These are phyloP conservation scores for Cucumis cinereus DNA, from an alignment of 306 rosid species.

Conservation along the genomic window DNA sequence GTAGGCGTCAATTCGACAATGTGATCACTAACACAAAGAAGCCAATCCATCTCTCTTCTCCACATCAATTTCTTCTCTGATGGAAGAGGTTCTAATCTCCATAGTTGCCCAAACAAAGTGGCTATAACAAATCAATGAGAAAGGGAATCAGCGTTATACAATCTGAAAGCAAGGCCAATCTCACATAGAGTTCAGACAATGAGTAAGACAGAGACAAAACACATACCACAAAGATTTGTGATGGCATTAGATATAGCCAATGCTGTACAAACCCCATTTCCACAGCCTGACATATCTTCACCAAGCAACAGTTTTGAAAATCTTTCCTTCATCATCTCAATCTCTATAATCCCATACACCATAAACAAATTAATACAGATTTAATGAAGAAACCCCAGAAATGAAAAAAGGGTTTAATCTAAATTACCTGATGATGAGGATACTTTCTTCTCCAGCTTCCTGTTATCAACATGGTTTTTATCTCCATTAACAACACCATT, in stretches of 20 bases:
- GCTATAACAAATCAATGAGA: slow-evolving; percentile 4
- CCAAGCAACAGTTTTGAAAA: slow-evolving; percentile 17
- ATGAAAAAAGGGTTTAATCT: neutral
- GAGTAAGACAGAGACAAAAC: neutral
- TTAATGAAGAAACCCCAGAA: neutral
- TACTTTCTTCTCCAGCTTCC: slow-evolving; percentile 39
- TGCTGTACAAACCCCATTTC: slow-evolving; percentile 16
- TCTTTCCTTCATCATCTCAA: slow-evolving; percentile 18
- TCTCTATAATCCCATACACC: slow-evolving; percentile 1
- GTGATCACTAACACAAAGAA: slow-evolving; percentile 16
- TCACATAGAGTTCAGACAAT: neutral
- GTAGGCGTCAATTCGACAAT: slow-evolving; percentile 14
- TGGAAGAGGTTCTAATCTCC: slow-evolving; percentile 16
- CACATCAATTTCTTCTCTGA: slow-evolving; percentile 12
- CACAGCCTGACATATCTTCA: slow-evolving; percentile 19
- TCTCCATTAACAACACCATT: slow-evolving; percentile 20
- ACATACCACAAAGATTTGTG: slow-evolving; percentile 15
- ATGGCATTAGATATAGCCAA: slow-evolving; percentile 19
- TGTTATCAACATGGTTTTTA: slow-evolving; percentile 24
- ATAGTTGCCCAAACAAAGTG: slow-evolving; percentile 16
- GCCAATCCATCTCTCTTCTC: slow-evolving; percentile 19
- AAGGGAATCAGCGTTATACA: neutral
- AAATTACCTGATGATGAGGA: slow-evolving; percentile 50
- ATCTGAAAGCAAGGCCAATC: neutral
- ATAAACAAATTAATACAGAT: neutral